phyloP scores from a whole-genome alignment of 306 rosid genomes.

The Quercus glauca region DNA sequence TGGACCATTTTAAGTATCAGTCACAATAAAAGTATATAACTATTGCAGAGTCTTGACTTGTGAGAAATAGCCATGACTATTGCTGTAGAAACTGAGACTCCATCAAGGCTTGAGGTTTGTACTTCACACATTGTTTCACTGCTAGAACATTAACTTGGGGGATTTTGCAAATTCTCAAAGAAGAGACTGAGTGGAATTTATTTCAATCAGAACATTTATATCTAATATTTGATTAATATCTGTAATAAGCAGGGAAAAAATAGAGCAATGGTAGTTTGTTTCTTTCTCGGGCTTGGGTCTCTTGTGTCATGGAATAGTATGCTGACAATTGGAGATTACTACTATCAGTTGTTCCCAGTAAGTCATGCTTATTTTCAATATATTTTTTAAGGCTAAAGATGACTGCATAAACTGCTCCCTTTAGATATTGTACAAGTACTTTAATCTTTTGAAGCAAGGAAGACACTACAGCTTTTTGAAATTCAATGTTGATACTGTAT shows the following conservation, averaged over 20 bases:
- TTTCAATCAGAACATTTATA: background rate
- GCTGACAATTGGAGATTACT: conserved; percentile 80
- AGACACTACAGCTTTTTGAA: no score
- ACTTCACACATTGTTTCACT: background rate
- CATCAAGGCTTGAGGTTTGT: conserved; percentile 45
- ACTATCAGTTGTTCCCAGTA: conserved; percentile 72
- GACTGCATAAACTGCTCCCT: background rate
- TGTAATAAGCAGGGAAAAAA: conserved; percentile 53
- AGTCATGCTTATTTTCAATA: conserved; percentile 15
- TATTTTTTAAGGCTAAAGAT: background rate
- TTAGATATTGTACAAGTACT: background rate
- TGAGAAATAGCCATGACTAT: conserved; percentile 32
- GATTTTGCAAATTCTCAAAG: background rate
- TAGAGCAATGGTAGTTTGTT: conserved; percentile 63
- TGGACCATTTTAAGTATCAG: background rate
- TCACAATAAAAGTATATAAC: background rate
- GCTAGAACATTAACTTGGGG: background rate
- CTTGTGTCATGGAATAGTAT: conserved; percentile 77
- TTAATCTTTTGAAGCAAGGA: background rate
- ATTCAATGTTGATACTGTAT: no score
- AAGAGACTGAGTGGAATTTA: background rate
- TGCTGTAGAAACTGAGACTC: conserved; percentile 23
- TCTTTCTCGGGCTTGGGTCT: conserved; percentile 79
- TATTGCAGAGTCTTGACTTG: background rate
- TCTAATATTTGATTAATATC: background rate